phyloP scores from a whole-genome alignment of 495 filamentous ascomycete species.

The Neurospora sp. region DNA sequence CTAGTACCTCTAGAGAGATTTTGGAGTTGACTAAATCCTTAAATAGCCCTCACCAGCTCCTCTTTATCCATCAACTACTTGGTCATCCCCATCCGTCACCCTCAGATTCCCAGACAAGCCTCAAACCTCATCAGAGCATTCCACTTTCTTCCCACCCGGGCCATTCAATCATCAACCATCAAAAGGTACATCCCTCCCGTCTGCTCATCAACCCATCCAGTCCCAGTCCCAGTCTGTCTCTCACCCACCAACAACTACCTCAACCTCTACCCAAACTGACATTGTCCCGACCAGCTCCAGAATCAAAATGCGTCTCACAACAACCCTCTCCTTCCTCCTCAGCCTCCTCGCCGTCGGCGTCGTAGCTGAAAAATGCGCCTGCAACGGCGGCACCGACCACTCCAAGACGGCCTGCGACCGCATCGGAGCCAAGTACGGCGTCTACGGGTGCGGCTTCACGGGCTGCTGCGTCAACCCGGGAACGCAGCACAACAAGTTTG shows the following conservation, averaged over 20 bases:
- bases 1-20: not conserved
- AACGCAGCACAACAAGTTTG: not conserved
- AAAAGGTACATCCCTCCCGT: not conserved
- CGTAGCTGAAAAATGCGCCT: not conserved
- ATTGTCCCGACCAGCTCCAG: too few species aligned
- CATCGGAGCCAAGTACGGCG: not conserved
- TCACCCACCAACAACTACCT: not conserved
- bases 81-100: not conserved
- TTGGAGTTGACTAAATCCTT: not conserved
- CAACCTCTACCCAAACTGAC: not conserved
- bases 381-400: not conserved
- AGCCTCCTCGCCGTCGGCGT: not conserved
- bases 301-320: not conserved
- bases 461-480: not conserved
- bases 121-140: not conserved
- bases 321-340: not conserved
- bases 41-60: not conserved
- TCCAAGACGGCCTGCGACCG: not conserved
- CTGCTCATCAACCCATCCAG: not conserved
- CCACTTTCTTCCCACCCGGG: not conserved
- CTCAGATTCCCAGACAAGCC: not conserved
- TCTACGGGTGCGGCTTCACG: not conserved
- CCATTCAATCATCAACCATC: not conserved
- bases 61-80: not conserved
- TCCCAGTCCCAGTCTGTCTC: not conserved